Percentiles rank a stretch among this genome's conserved stretches.
These are phyloP conservation scores for Cymbopogon flexuosus DNA, from an alignment of 202 grass and related monocot genomes.

Conservation along the genomic window DNA sequence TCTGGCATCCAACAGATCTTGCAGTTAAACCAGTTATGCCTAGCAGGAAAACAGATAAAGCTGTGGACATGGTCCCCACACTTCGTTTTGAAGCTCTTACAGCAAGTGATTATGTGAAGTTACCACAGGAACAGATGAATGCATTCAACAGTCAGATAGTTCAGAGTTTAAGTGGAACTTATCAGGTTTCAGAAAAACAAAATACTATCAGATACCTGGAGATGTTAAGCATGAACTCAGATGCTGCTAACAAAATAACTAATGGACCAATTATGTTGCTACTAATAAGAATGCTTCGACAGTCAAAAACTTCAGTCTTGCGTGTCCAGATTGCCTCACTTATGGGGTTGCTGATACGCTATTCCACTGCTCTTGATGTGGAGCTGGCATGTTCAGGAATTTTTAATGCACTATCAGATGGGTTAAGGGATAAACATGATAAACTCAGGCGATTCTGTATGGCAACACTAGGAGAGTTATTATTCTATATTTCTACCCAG, in stretches of 20 bases:
- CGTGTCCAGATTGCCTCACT: slow-evolving; percentile 85
- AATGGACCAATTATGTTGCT: slow-evolving; percentile 78
- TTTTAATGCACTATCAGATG: slow-evolving; percentile 82
- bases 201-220: slow-evolving; percentile 92
- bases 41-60: slow-evolving; percentile 74
- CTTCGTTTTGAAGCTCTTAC: slow-evolving; percentile 74
- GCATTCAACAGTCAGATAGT: slow-evolving; percentile 71
- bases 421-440: slow-evolving; percentile 88
- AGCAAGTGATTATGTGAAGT: slow-evolving; percentile 71
- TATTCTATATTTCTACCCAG: slow-evolving; percentile 96
- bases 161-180: slow-evolving; percentile 77
- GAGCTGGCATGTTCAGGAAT: slow-evolving; percentile 86
- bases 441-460: slow-evolving; percentile 90
- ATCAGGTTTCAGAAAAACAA: slow-evolving; percentile 91
- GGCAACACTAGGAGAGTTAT: slow-evolving; percentile 88
- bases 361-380: slow-evolving; percentile 81
- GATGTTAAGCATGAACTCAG: slow-evolving; percentile 75
- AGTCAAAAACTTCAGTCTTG: slow-evolving; percentile 68
- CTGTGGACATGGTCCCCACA: slow-evolving; percentile 36
- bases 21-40: slow-evolving; percentile 97
- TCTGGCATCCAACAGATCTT: slow-evolving; percentile 92
- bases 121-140: slow-evolving; percentile 71
- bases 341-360: slow-evolving; percentile 85
- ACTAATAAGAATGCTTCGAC: slow-evolving; percentile 85
- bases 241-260: slow-evolving; percentile 83